These are phyloP conservation scores for Acorus calamus DNA, from an alignment of 106 monocot genomes.

Conservation along the genomic window DNA sequence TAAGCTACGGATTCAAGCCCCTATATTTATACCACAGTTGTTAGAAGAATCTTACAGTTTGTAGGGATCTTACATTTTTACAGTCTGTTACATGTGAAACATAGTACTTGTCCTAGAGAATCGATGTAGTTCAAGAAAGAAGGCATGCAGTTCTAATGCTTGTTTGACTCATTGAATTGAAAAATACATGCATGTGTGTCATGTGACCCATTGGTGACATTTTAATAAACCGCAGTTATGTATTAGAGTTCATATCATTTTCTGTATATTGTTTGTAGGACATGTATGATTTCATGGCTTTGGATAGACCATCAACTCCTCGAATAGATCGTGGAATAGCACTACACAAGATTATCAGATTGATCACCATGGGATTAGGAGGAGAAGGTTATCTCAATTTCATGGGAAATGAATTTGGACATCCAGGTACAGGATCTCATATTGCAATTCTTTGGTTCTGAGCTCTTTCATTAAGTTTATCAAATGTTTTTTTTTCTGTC, in stretches of 20 bases:
- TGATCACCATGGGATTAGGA: constrained; percentile 89
- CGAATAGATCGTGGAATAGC: constrained; percentile 93
- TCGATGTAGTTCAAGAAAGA: too few species aligned
- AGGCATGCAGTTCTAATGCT: too few species aligned
- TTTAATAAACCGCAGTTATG: neutral
- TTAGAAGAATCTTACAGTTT: too few species aligned
- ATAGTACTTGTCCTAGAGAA: too few species aligned
- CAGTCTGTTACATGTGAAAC: too few species aligned
- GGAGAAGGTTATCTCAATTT: constrained; percentile 99
- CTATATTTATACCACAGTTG: too few species aligned
- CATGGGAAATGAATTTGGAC: constrained; percentile 99
- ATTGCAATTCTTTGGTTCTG: too few species aligned
- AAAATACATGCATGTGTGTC: too few species aligned
- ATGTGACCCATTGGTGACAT: too few species aligned
- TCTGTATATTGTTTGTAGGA: constrained; percentile 26
- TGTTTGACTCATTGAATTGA: too few species aligned
- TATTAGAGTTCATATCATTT: neutral
- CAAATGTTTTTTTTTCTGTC: constrained; percentile 6
- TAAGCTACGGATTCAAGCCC: too few species aligned
- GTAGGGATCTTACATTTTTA: too few species aligned
- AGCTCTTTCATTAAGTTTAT: neutral
- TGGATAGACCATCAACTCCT: constrained; percentile 86
- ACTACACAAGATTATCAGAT: constrained; percentile 94
- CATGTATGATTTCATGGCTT: constrained; percentile 94
- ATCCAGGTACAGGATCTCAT: constrained; percentile 49